These are phyloP conservation scores for Mortierella hygrophila DNA, from an alignment of 192 early-diverging fungal genomes.

Conservation along the genomic window DNA sequence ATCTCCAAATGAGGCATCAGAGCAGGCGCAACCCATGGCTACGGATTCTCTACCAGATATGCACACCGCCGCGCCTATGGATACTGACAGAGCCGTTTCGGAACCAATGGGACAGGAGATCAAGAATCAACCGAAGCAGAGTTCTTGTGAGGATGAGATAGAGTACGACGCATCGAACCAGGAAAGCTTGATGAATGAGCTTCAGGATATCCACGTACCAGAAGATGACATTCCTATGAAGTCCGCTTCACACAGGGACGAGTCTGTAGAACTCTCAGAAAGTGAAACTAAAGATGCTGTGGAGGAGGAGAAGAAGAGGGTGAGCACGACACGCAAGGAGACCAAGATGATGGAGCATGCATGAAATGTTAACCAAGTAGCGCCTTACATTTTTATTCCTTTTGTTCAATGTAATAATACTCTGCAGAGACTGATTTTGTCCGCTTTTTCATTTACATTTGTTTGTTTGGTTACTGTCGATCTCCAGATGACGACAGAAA, in stretches of 20 bases:
- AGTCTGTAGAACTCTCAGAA: not conserved
- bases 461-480: too few species aligned
- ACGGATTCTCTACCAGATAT: not conserved
- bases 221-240: slow-evolving; percentile 9
- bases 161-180: not conserved
- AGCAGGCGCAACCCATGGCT: not conserved
- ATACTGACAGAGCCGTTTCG: not conserved
- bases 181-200: slow-evolving; percentile 9
- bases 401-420: not conserved
- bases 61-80: not conserved
- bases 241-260: not conserved
- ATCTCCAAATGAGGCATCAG: not conserved
- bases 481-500: too few species aligned
- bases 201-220: slow-evolving; percentile 21
- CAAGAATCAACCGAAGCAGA: not conserved
- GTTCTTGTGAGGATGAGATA: not conserved
- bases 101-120: not conserved
- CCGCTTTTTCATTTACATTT: too few species aligned
- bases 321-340: slow-evolving; percentile 6
- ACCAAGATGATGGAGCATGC: slow-evolving; percentile 19
- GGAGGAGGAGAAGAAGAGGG: not conserved
- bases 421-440: too few species aligned
- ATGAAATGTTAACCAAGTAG: not conserved
- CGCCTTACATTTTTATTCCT: not conserved
- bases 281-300: not conserved